Base-by-base conservation (phyloP, 257 asterid species). In the Echium plantagineum region DNA sequence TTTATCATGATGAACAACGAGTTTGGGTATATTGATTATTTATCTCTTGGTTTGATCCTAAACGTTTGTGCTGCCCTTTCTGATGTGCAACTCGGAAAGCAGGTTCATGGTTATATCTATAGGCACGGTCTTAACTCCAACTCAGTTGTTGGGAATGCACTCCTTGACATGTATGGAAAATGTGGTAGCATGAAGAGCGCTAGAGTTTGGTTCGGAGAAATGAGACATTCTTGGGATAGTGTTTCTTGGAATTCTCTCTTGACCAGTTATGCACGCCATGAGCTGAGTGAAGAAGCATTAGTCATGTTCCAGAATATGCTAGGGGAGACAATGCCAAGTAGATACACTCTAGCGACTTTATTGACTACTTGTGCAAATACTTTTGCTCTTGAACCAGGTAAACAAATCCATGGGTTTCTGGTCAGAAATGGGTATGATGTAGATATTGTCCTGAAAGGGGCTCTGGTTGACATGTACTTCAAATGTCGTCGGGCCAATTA, bases 381-480 rank as follows among this genome's bases (percentile, higher is more conserved):
- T 73, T 81, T 73, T 63, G 75, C 88, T 9, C 76, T 84, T 52
- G 72, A 63, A 56, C 52, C 68, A 7, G 96, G 95, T 28, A 88
- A 85, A 63, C 90, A 88, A 64, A 79, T 88, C 63, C 96, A 88
- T 49, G 93, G 78, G 1, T 85, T 72, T 63, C 81, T 88, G 77
- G 69, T 85, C 48, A 76, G 95, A 61, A 80, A 88, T 42, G 66
- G 75, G 48, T 85, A 83, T 52, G 85, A 78, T 24, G 67, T 85
- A 15, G 95, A 85, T 69, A 65, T 73, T 55, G 90, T 83, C 26
- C 62, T 83, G 10, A 73, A 58, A 35, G 94, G 90, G 71, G 90
- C 94, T 60, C 76, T 87, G 59, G 80, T 87, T 4, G 89, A 87
- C 71, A 85, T 88, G 96, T 88, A 88, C 38, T 85, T 90, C 31